A percentile compares a stretch with the other conserved stretches of the same genome.
phyloP scores from a whole-genome alignment of 805 yeast genomes.

The Metschnikowia santaceciliae region DNA sequence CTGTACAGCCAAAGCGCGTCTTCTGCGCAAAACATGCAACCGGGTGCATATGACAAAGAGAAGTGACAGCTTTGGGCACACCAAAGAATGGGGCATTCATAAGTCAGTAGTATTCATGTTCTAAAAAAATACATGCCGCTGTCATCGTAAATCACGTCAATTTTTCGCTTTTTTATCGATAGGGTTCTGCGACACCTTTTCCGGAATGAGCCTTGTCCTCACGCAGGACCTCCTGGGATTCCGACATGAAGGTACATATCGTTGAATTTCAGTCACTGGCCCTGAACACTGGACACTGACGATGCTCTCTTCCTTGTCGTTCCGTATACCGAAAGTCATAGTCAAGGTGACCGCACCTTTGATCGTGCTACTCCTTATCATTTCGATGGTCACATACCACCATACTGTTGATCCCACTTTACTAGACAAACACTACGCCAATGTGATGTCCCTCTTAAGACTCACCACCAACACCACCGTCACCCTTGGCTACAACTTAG shows the following conservation, averaged over 20 bases:
- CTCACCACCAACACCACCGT: conserved; percentile 1
- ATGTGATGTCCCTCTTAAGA: conserved; percentile 6
- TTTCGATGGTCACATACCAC: conserved; percentile 5
- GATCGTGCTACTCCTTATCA: background rate
- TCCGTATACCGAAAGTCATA: conserved; percentile 9
- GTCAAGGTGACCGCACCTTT: conserved; percentile 8
- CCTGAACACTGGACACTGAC: background rate
- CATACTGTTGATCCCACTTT: conserved; percentile 8
- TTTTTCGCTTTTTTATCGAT: background rate
- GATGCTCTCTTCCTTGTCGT: conserved; percentile 11
- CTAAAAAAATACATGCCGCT: too few species aligned
- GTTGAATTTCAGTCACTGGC: background rate
- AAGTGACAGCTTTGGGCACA: background rate
- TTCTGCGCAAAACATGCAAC: background rate
- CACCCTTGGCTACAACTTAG: conserved; percentile 9
- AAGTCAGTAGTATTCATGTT: too few species aligned
- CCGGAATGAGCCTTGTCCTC: background rate
- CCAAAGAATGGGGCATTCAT: background rate
- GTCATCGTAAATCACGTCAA: too few species aligned
- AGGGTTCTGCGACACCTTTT: background rate
- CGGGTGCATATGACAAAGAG: background rate
- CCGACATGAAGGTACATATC: background rate
- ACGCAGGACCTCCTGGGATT: background rate
- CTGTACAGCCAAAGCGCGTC: background rate
- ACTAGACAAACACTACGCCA: conserved; percentile 6